These are phyloP conservation scores for Goffeauzyma gilvescens DNA, from an alignment of 768 basidiomycete species.

Conservation along the genomic window DNA sequence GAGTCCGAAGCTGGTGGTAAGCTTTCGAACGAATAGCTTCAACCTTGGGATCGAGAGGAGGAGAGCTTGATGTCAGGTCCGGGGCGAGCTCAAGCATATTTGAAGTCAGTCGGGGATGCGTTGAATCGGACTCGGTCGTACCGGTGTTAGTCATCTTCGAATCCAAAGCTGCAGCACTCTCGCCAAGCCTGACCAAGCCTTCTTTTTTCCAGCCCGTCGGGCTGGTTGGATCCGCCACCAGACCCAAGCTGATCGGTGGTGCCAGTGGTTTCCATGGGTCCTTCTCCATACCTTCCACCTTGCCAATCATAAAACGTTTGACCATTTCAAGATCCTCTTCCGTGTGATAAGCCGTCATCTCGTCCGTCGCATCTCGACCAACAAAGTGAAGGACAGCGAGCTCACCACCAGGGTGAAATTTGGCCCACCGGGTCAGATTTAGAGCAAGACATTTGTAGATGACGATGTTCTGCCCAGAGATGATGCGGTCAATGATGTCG, in stretches of 20 bases:
- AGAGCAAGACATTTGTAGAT: constrained; percentile 45
- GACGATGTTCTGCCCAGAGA: constrained; percentile 56
- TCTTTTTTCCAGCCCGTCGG: constrained; percentile 24
- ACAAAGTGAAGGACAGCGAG: constrained; percentile 85
- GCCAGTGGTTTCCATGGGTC: constrained; percentile 40
- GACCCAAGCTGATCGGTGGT: constrained; percentile 70
- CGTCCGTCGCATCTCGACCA: constrained; percentile 83
- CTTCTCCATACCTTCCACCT: constrained; percentile 35
- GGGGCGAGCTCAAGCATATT: constrained; percentile 23
- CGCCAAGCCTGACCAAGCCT: constrained; percentile 17
- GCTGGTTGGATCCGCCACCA: constrained; percentile 21
- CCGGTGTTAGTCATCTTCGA: background rate
- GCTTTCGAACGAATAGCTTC: constrained; percentile 36
- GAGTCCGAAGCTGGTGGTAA: constrained; percentile 58
- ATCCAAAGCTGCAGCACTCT: background rate
- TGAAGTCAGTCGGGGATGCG: constrained; percentile 17
- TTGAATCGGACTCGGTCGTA: constrained; percentile 14
- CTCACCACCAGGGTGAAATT: constrained; percentile 69
- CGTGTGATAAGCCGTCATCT: constrained; percentile 79
- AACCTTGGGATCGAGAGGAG: constrained; percentile 15
- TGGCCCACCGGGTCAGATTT: constrained; percentile 45
- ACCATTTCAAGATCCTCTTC: constrained; percentile 41
- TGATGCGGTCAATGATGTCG: constrained; percentile 49
- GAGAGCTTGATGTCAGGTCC: too few relatives aligned
- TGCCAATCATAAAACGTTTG: constrained; percentile 48